These are phyloP conservation scores for Annulohypoxylon nitens DNA, from an alignment of 495 filamentous ascomycete species.

Conservation along the genomic window DNA sequence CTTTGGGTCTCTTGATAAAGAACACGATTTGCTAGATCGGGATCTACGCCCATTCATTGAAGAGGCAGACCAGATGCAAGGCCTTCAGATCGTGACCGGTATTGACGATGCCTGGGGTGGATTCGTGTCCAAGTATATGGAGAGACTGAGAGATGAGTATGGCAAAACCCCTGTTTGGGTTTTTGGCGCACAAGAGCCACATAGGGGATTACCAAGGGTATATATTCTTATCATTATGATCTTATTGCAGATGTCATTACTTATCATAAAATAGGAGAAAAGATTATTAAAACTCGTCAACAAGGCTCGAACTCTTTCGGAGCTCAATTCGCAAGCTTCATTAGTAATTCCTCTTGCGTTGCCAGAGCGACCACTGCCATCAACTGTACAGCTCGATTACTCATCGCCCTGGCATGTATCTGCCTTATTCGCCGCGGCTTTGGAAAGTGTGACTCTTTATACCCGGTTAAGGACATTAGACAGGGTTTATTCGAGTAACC, in stretches of 20 bases:
- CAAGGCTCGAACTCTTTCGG: constrained; percentile 74
- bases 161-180: constrained; percentile 87
- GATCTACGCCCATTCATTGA: constrained; percentile 89
- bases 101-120: constrained; percentile 95
- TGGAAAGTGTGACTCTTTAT: constrained; percentile 86
- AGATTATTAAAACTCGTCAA: constrained; percentile 68
- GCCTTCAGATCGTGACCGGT: constrained; percentile 81
- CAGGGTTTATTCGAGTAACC: constrained; percentile 57
- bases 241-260: constrained; percentile 6
- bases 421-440: constrained; percentile 78
- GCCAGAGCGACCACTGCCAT: constrained; percentile 68
- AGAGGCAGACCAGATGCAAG: constrained; percentile 93
- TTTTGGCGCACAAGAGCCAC: constrained; percentile 81
- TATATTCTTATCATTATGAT: constrained; percentile 18
- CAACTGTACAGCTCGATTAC: constrained; percentile 71
- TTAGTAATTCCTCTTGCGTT: constrained; percentile 83
- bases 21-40: constrained; percentile 87
- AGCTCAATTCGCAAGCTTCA: constrained; percentile 76
- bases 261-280: constrained; percentile 65
- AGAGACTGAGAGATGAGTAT: constrained; percentile 88
- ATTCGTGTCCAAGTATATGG: constrained; percentile 82
- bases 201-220: constrained; percentile 68
- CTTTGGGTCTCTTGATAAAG: constrained; percentile 82
- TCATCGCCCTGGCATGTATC: constrained; percentile 84
- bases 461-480: constrained; percentile 72